These are phyloP conservation scores for Trichosanthes cucumerina DNA, from an alignment of 306 rosid genomes.

Conservation along the genomic window DNA sequence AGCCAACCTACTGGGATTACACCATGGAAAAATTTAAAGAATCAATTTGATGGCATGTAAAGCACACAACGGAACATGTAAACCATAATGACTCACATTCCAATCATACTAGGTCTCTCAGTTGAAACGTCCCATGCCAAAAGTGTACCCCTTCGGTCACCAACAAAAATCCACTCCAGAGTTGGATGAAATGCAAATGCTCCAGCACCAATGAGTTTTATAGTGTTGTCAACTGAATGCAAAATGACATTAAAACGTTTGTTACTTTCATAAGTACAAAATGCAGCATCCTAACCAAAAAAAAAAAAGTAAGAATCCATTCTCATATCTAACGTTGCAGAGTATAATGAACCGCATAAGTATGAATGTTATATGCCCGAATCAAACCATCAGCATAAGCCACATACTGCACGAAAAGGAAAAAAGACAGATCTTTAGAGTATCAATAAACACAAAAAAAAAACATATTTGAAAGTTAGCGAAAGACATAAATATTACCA, in stretches of 20 bases:
- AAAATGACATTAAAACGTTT: constrained; percentile 16
- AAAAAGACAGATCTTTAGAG: constrained; percentile 12
- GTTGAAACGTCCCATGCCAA: constrained; percentile 97
- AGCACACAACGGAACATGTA: neutral
- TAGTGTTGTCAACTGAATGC: constrained; percentile 67
- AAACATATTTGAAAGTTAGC: neutral
- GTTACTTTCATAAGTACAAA: neutral
- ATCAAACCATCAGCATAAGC: constrained; percentile 94
- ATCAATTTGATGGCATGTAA: neutral
- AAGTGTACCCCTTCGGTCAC: constrained; percentile 94
- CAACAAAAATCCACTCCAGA: constrained; percentile 95
- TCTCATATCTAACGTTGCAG: constrained; percentile 71
- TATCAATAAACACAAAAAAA: constrained; percentile 11
- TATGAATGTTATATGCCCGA: constrained; percentile 90
- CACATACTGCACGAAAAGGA: constrained; percentile 55
- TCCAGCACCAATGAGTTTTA: constrained; percentile 91
- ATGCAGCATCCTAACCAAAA: neutral
- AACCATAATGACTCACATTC: constrained; percentile 67
- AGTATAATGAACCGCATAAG: constrained; percentile 92
- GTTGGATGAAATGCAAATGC: constrained; percentile 98
- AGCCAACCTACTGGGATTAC: too few relatives aligned
- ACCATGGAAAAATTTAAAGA: neutral
- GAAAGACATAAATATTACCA: constrained; percentile 37
- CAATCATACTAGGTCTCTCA: constrained; percentile 91
- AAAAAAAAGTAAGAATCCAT: constrained; percentile 11